Percentiles rank a stretch among this genome's conserved stretches.
Evolutionary conservation across 1,139 yeast genomes (phyloP).

Genomic region (Yamadazyma jaroonii): DNA sequence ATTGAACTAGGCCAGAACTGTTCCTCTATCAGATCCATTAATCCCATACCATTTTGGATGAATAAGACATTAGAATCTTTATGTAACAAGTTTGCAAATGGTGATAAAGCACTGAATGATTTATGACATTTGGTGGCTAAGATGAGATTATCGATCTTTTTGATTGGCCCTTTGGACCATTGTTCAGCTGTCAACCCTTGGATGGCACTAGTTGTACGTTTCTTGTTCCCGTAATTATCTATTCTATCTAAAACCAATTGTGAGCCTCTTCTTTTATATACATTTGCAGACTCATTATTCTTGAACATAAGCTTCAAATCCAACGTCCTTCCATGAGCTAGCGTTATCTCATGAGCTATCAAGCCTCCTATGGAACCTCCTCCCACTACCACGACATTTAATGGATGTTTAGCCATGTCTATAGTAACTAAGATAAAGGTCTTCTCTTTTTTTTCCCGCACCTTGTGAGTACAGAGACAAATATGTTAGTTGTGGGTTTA

Average conservation of each 20-base stretch:
- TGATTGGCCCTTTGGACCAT: not conserved
- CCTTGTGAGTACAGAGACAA: not conserved
- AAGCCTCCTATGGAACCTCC: slow-evolving; percentile 18
- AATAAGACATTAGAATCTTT: slow-evolving; percentile 54
- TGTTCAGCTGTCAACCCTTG: slow-evolving; percentile 6
- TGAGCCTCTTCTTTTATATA: slow-evolving; percentile 7
- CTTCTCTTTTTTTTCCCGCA: not conserved
- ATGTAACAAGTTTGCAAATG: slow-evolving; percentile 39
- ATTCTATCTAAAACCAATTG: slow-evolving; percentile 19
- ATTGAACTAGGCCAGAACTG: slow-evolving; percentile 51
- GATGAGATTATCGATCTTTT: slow-evolving; percentile 48
- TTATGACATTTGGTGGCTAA: slow-evolving; percentile 66
- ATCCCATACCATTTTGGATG: slow-evolving; percentile 80
- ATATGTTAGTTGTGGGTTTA: slow-evolving; percentile 84
- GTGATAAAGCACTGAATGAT: slow-evolving; percentile 44
- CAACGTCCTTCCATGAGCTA: slow-evolving; percentile 5
- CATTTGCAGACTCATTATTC: not conserved
- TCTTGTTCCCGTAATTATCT: slow-evolving; percentile 8
- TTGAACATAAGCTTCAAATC: slow-evolving; percentile 8
- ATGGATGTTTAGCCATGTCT: slow-evolving; percentile 1
- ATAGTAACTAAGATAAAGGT: too few relatives aligned
- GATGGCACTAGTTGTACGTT: slow-evolving; percentile 8
- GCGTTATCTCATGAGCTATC: slow-evolving; percentile 12
- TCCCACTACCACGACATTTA: slow-evolving; percentile 12
- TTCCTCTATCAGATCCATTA: slow-evolving; percentile 50